Evolutionary conservation across 2,329 filamentous ascomycete genomes (phyloP).

Genomic region (Coniochaeta sp.): DNA sequence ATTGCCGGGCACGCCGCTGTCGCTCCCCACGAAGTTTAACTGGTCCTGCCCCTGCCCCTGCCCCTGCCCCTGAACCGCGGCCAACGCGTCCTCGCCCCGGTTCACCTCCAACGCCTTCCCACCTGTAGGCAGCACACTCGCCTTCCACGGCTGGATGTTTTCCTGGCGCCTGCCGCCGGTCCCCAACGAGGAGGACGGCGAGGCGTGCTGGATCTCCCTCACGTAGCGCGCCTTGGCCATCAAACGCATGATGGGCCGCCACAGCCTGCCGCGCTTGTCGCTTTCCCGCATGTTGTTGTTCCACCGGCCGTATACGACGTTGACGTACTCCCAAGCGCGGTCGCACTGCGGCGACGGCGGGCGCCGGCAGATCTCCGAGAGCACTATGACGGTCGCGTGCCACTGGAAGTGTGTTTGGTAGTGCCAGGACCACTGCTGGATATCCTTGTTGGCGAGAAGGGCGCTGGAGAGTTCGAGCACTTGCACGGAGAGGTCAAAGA

Average conservation of each 20-base stretch:
- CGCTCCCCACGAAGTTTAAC: too few species aligned
- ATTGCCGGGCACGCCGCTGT: too few species aligned
- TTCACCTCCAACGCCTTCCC: too few species aligned
- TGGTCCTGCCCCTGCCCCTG: too few species aligned
- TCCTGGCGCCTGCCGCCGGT: too few species aligned
- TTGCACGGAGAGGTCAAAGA: slow-evolving; percentile 45
- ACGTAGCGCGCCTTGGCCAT: slow-evolving; percentile 26
- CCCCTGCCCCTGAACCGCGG: too few species aligned
- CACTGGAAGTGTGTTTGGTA: slow-evolving; percentile 54
- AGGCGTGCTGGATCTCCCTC: slow-evolving; percentile 15
- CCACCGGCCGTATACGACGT: slow-evolving; percentile 28
- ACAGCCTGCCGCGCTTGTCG: slow-evolving; percentile 26
- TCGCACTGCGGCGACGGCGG: slow-evolving; percentile 39
- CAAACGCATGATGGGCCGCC: slow-evolving; percentile 32
- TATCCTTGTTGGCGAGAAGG: slow-evolving; percentile 39
- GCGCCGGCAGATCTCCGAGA: slow-evolving; percentile 41
- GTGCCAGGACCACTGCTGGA: slow-evolving; percentile 50
- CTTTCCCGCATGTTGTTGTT: slow-evolving; percentile 27
- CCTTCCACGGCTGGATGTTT: too few species aligned
- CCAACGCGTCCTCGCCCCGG: too few species aligned
- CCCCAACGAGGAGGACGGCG: slow-evolving; percentile 12
- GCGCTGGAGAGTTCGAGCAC: slow-evolving; percentile 48
- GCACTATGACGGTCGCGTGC: slow-evolving; percentile 49
- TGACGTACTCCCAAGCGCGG: slow-evolving; percentile 37
- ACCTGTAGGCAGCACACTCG: too few species aligned